Base-by-base conservation (phyloP, 768 basidiomycete species). In the Pulveroboletus sp. region DNA sequence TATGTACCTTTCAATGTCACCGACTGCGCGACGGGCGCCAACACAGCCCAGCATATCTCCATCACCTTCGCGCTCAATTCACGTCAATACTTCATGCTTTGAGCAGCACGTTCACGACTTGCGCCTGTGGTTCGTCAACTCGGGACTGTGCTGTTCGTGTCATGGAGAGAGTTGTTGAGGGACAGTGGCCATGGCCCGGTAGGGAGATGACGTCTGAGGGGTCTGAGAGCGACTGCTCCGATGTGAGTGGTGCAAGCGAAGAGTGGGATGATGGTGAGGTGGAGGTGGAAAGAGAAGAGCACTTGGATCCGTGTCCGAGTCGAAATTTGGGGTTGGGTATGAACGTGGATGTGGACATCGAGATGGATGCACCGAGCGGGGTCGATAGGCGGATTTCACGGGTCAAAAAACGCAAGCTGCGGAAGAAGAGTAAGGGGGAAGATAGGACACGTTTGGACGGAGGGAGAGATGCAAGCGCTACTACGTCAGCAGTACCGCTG, bases 31-130 rank as follows among this genome's bases (percentile, higher is more conserved):
- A 43, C 32, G 8, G 26, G 17, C 32, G 15, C 7, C 28, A 15
- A n/a, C 28, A 46, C 58, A 83, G 77, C 31, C 72, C 76, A 2
- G 71, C 70, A 18, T 74, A 79, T 46, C 56, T 80, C 21, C 62
- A 71, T 17, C 78, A 81, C 52, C 73, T 86, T 14, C 81, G 80
- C 35, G 68, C 76, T 27, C 86, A 87, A 58, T 80, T 87, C 70
- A 75, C 83, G 0, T 80, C 82, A 24, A 82, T 88, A 61, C 75
- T 89, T 0, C 84, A 87, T 47, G 75, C 83, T 6, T 75, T 89
- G 46, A 73, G 79, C 7, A 82, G 81, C 15, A 85, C 83, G 0
- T 89, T 88, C 59, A 82, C 83, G 4, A 83, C 83, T 1, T 89
- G 86, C 47, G 86, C 86, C 0, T 89, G 86, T 55, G 86, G 86